Evolutionary conservation across 306 rosid genomes (phyloP).

Genomic region (Cicer judaicum): DNA sequence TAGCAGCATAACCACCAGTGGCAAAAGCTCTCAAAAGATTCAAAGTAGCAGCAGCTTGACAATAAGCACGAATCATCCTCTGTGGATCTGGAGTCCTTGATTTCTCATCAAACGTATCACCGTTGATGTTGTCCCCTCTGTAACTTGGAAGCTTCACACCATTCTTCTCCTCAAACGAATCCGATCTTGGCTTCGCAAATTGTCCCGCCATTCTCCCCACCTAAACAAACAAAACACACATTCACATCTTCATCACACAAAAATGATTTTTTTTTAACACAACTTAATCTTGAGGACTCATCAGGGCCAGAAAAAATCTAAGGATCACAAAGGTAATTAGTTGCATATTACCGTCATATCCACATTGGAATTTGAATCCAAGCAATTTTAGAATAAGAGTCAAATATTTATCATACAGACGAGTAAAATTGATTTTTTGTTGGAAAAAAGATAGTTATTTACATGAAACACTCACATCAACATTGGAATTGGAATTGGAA

Average conservation of each 20-base stretch:
- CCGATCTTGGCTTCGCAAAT: slow-evolving; percentile 97
- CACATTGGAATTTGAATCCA: neutral
- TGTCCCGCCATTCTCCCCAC: slow-evolving; percentile 99
- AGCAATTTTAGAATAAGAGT: no score
- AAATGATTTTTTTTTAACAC: neutral
- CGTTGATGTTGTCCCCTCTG: slow-evolving; percentile 95
- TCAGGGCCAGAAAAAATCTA: neutral
- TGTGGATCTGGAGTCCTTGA: slow-evolving; percentile 95
- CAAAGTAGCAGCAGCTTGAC: slow-evolving; percentile 93
- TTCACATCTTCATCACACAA: neutral
- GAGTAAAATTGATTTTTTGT: no score
- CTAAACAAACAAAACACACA: slow-evolving; percentile 45
- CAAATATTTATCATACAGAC: no score
- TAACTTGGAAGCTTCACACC: slow-evolving; percentile 97
- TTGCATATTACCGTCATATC: neutral
- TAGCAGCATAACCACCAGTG: slow-evolving; percentile 97
- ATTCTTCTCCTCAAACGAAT: slow-evolving; percentile 81
- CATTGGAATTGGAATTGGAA: no score
- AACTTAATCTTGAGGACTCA: neutral
- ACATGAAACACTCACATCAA: no score
- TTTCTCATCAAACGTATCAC: slow-evolving; percentile 81
- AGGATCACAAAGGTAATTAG: neutral
- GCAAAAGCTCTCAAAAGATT: slow-evolving; percentile 94
- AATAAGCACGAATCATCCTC: slow-evolving; percentile 92
- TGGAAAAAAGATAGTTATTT: no score